Evolutionary conservation across 768 basidiomycete genomes (phyloP).

Genomic region (Termitomyces sp.): DNA sequence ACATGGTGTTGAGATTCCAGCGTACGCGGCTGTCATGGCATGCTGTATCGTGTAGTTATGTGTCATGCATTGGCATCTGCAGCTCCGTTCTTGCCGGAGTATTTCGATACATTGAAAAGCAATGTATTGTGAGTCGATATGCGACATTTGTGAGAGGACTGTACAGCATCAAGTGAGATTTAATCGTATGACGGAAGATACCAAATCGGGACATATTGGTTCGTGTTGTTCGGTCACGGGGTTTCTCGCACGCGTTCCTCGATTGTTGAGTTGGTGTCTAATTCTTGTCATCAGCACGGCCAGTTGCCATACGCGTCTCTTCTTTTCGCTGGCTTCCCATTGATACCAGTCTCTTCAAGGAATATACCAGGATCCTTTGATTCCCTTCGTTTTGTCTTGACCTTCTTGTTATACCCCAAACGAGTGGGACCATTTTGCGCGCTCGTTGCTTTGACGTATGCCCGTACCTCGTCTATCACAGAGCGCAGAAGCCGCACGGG

Average conservation of each 20-base stretch:
- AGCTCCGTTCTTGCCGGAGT: background rate
- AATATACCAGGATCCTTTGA: slow-evolving; percentile 5
- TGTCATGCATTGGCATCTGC: background rate
- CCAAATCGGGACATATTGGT: slow-evolving; percentile 31
- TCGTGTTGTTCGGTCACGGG: slow-evolving; percentile 23
- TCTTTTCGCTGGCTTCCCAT: slow-evolving; percentile 13
- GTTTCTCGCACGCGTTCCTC: slow-evolving; percentile 15
- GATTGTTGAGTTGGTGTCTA: background rate
- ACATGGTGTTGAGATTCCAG: slow-evolving; percentile 12
- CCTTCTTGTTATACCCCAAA: background rate
- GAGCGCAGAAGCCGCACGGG: slow-evolving; percentile 72
- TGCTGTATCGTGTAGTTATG: background rate
- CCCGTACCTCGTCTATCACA: slow-evolving; percentile 48
- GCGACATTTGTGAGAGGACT: too few species aligned
- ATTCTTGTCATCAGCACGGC: slow-evolving; percentile 1
- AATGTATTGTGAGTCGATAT: too few species aligned
- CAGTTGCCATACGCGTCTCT: slow-evolving; percentile 18
- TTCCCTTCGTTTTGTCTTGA: background rate
- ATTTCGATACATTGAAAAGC: background rate
- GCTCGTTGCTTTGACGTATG: slow-evolving; percentile 32
- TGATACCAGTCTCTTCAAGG: slow-evolving; percentile 9
- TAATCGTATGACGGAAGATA: too few species aligned
- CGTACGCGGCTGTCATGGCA: background rate
- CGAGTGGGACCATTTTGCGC: background rate
- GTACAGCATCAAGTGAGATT: too few species aligned